These are phyloP conservation scores for Pyricularia sp. DNA, from an alignment of 2,329 filamentous ascomycete species.

Conservation along the genomic window DNA sequence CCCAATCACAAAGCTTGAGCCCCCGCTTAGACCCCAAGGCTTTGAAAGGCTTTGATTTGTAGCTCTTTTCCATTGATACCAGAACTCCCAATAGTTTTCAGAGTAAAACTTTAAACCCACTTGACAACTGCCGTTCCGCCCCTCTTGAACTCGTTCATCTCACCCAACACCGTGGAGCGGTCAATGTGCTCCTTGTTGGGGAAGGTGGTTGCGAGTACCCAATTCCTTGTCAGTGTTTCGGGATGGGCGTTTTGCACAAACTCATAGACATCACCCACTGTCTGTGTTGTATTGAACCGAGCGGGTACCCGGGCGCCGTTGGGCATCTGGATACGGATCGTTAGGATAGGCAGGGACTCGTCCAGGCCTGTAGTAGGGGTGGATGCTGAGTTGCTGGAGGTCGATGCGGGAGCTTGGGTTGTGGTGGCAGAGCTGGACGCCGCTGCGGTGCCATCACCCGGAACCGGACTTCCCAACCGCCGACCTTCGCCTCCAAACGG, in stretches of 20 bases:
- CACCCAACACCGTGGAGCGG: slow-evolving; percentile 42
- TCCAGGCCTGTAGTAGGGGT: slow-evolving; percentile 36
- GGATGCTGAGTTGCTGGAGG: slow-evolving; percentile 12
- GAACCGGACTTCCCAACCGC: slow-evolving; percentile 64
- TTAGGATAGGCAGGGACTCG: slow-evolving; percentile 52
- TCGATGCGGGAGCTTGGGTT: slow-evolving; percentile 20
- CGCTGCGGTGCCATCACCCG: slow-evolving; percentile 32
- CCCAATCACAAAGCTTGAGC: neutral
- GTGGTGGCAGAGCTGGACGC: slow-evolving; percentile 19
- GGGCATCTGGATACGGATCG: slow-evolving; percentile 63
- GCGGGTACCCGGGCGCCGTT: slow-evolving; percentile 67
- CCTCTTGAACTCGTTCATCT: slow-evolving; percentile 52
- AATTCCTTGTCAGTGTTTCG: slow-evolving; percentile 43
- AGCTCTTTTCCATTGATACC: neutral
- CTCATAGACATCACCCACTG: slow-evolving; percentile 62
- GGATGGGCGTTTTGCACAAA: slow-evolving; percentile 57
- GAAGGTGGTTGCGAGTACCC: slow-evolving; percentile 71
- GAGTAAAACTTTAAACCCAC: slow-evolving; percentile 23
- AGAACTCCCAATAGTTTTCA: neutral
- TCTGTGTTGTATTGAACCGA: slow-evolving; percentile 70
- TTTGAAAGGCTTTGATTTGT: neutral
- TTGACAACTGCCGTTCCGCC: slow-evolving; percentile 54
- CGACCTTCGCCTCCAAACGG: slow-evolving; percentile 62
- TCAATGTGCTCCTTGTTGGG: slow-evolving; percentile 70
- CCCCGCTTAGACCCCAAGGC: neutral